phyloP scores from a whole-genome alignment of 2,329 filamentous ascomycete genomes.

The Cryphonectria japonica region DNA sequence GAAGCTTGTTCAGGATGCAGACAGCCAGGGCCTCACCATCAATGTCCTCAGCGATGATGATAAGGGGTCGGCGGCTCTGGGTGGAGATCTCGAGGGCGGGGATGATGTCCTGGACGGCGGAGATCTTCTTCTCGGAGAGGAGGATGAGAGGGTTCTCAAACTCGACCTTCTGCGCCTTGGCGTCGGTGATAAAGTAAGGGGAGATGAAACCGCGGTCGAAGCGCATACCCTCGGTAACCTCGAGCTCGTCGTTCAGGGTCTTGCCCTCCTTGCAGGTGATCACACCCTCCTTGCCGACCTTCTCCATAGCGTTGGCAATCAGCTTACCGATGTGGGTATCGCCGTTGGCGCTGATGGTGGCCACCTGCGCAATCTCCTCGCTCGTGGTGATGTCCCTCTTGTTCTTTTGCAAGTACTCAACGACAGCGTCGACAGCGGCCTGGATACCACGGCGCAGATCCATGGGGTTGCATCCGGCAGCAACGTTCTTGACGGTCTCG shows the following conservation, averaged over 20 bases:
- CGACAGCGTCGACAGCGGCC: slow-evolving; percentile 91
- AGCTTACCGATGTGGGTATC: slow-evolving; percentile 93
- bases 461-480: slow-evolving; percentile 99
- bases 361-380: slow-evolving; percentile 95
- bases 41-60: slow-evolving; percentile 99
- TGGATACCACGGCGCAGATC: slow-evolving; percentile 96
- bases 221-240: slow-evolving; percentile 99
- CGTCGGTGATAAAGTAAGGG: slow-evolving; percentile 99
- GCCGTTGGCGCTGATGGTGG: slow-evolving; percentile 97
- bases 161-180: slow-evolving; percentile 98
- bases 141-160: slow-evolving; percentile 99
- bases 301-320: slow-evolving; percentile 99
- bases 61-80: slow-evolving; percentile 89
- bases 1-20: slow-evolving; percentile 99
- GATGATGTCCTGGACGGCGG: slow-evolving; percentile 97
- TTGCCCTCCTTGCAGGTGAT: slow-evolving; percentile 99
- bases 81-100: slow-evolving; percentile 97
- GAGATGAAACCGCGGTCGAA: slow-evolving; percentile 99
- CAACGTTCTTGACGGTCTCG: slow-evolving; percentile 99
- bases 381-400: slow-evolving; percentile 98
- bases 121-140: slow-evolving; percentile 99
- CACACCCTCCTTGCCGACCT: slow-evolving; percentile 99
- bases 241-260: slow-evolving; percentile 95
- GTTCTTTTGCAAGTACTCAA: slow-evolving; percentile 92
- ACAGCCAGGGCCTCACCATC: slow-evolving; percentile 98